A percentile compares a stretch with the other conserved stretches of the same genome.
Conservation (phyloP, 2,329 filamentous ascomycete species). For the Ophiocordyceps camponoti-floridani region DNA sequence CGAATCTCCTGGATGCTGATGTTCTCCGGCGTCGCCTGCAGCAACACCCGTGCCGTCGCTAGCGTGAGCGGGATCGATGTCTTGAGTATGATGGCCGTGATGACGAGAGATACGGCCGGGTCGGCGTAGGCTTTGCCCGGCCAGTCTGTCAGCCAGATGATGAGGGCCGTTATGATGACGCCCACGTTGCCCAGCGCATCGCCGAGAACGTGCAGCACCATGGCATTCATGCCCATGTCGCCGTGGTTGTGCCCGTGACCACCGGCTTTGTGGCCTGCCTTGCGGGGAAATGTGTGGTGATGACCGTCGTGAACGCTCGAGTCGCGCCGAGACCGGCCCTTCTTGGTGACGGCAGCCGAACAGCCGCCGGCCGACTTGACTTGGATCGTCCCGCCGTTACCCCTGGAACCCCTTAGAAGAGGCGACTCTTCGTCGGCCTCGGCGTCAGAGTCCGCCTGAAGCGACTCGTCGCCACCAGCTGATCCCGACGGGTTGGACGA, state of each 20-base stretch:
- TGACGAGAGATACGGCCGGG: slow-evolving; percentile 80
- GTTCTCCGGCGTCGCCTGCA: slow-evolving; percentile 84
- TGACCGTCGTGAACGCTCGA: slow-evolving; percentile 50
- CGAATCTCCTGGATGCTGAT: slow-evolving; percentile 81
- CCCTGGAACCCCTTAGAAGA: slow-evolving; percentile 22
- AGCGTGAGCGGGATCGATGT: slow-evolving; percentile 65
- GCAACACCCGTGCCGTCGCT: slow-evolving; percentile 69
- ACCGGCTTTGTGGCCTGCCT: slow-evolving; percentile 39
- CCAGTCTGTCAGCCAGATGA: slow-evolving; percentile 84
- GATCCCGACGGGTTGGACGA: slow-evolving; percentile 28
- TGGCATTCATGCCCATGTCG: slow-evolving; percentile 90
- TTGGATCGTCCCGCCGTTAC: slow-evolving; percentile 12
- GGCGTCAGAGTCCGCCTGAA: slow-evolving; percentile 21
- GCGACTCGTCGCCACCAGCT: slow-evolving; percentile 31
- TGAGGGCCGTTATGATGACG: slow-evolving; percentile 63
- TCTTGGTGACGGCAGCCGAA: slow-evolving; percentile 6
- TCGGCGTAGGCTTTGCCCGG: slow-evolving; percentile 75
- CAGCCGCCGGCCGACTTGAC: slow-evolving; percentile 8
- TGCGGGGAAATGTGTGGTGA: slow-evolving; percentile 62
- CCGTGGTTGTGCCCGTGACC: slow-evolving; percentile 50
- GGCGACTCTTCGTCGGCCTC: slow-evolving; percentile 26
- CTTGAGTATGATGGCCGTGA: slow-evolving; percentile 61
- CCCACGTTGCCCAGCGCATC: slow-evolving; percentile 77
- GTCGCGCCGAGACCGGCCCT: slow-evolving; percentile 19
- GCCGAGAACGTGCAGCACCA: slow-evolving; percentile 60